Evolutionary conservation across 1,284 basidiomycete species (phyloP).

Genomic region (Schizophyllum amplum): DNA sequence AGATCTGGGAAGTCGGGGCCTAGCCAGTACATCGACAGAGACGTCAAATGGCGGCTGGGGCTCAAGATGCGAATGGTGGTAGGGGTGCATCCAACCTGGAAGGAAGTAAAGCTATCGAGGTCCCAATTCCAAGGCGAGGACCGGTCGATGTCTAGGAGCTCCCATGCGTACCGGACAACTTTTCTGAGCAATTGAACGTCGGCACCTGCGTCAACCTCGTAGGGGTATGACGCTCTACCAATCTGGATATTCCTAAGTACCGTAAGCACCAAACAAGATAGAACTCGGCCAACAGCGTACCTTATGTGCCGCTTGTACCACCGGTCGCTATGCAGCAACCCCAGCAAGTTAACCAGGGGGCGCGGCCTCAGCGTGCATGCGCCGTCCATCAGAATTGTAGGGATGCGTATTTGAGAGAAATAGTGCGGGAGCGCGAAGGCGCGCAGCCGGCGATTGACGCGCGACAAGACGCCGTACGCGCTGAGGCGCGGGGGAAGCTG

Average conservation of each 20-base stretch:
- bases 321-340: neutral
- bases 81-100: neutral
- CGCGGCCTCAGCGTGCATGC: neutral
- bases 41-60: neutral
- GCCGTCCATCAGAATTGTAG: neutral
- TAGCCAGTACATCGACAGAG: neutral
- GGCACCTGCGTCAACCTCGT: neutral
- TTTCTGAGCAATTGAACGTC: neutral
- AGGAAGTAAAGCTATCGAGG: neutral
- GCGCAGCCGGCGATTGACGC: neutral
- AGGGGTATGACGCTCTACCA: neutral
- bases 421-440: neutral
- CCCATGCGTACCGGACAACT: neutral
- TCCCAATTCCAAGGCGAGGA: neutral
- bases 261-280: too few relatives aligned
- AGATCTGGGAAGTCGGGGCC: neutral
- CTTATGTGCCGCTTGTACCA: neutral
- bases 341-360: neutral
- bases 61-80: neutral
- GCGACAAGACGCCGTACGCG: neutral
- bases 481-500: neutral
- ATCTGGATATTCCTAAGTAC: neutral
- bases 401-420: neutral
- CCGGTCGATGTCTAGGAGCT: neutral
- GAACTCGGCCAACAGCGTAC: too few relatives aligned